phyloP scores from a whole-genome alignment of 164 flowering plant genomes.

The Aristolochia fimbriata region DNA sequence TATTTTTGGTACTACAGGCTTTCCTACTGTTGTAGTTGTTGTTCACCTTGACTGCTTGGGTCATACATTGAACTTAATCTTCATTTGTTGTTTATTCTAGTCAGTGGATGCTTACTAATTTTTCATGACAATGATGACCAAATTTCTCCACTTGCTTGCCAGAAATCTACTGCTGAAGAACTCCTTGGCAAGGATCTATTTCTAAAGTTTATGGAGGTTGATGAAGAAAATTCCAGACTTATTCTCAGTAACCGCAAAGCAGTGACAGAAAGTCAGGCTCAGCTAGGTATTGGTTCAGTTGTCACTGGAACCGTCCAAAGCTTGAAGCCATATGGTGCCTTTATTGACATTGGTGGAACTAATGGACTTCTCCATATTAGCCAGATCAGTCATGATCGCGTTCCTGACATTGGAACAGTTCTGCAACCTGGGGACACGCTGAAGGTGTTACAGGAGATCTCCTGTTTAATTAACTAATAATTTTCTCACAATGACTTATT shows the following conservation, averaged over 20 bases:
- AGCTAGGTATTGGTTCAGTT: slow-evolving; percentile 96
- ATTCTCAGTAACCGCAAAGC: slow-evolving; percentile 95
- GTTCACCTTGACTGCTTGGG: no score
- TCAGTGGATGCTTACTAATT: no score
- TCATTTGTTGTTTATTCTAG: no score
- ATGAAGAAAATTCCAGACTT: slow-evolving; percentile 79
- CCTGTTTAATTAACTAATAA: no score
- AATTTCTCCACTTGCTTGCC: no score
- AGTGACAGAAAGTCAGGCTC: slow-evolving; percentile 94
- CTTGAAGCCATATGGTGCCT: slow-evolving; percentile 95
- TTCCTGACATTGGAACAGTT: slow-evolving; percentile 83
- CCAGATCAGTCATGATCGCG: slow-evolving; percentile 97
- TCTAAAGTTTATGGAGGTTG: slow-evolving; percentile 87
- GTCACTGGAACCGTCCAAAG: slow-evolving; percentile 86
- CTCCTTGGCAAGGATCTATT: slow-evolving; percentile 73
- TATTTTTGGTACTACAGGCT: no score
- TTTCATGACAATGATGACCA: no score
- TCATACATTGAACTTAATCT: no score
- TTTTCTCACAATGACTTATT: no score
- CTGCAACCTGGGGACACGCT: slow-evolving; percentile 94
- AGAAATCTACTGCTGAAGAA: slow-evolving; percentile 70
- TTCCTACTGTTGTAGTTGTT: no score
- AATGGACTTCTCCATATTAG: slow-evolving; percentile 97
- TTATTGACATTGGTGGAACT: slow-evolving; percentile 94
- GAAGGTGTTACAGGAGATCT: slow-evolving; percentile 38